Percentiles rank a stretch among this genome's conserved stretches.
Evolutionary conservation across 1,139 yeast genomes (phyloP).

Genomic region (Yamadazyma atlantica): DNA sequence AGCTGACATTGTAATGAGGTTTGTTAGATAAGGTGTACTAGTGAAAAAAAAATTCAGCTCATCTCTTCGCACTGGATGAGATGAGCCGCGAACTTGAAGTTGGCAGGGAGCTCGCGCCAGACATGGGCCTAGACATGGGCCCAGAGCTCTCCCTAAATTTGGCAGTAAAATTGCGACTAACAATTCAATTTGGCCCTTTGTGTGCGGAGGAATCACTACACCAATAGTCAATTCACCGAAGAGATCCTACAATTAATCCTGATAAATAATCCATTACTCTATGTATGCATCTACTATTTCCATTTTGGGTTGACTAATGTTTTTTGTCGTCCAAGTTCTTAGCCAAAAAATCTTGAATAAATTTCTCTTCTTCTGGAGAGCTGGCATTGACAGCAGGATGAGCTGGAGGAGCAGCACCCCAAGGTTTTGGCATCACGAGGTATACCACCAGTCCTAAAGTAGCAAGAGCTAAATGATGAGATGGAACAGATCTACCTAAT

Average conservation of each 20-base stretch:
- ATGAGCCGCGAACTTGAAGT: too few species aligned
- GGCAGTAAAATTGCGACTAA: too few species aligned
- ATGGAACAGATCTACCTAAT: conserved; percentile 71
- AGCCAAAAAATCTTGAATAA: conserved; percentile 47
- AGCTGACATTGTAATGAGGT: conserved; percentile 69
- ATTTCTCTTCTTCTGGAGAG: conserved; percentile 87
- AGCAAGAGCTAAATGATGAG: conserved; percentile 71
- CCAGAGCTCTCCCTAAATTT: too few species aligned
- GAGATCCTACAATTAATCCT: background rate
- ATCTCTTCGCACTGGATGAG: conserved; percentile 12
- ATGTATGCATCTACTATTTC: conserved; percentile 1
- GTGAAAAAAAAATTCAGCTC: conserved; percentile 14
- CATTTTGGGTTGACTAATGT: conserved; percentile 24
- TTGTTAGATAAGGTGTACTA: conserved; percentile 2
- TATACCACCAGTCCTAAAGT: conserved; percentile 65
- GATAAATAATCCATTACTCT: conserved; percentile 3
- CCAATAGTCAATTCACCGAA: too few species aligned
- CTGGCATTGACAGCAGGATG: conserved; percentile 73
- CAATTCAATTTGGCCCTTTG: too few species aligned
- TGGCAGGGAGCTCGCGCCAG: conserved; percentile 3
- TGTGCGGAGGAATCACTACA: too few species aligned
- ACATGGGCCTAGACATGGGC: conserved; percentile 6
- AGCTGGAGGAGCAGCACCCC: conserved; percentile 57
- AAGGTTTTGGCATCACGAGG: conserved; percentile 68
- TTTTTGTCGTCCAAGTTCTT: conserved; percentile 33